Evolutionary conservation across 176 grass and related monocot species (phyloP).

Genomic region (Phyllostachys edulis): DNA sequence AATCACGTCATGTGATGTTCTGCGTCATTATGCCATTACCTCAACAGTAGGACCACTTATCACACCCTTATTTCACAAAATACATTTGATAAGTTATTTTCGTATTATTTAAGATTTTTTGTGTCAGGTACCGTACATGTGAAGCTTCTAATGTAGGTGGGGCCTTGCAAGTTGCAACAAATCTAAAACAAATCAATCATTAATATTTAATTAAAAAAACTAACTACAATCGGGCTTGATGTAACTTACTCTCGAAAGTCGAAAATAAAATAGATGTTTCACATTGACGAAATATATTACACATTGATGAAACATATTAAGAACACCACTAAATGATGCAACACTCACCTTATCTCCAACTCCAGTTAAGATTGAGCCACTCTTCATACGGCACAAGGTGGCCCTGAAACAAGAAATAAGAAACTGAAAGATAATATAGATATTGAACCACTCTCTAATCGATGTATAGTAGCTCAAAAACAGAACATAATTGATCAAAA

Average conservation of each 20-base stretch:
- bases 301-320: constrained; percentile 8
- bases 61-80: background rate
- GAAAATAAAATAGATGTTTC: background rate
- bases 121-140: background rate
- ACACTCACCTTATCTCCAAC: constrained; percentile 73
- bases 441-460: background rate
- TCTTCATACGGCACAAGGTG: constrained; percentile 76
- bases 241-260: background rate
- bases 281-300: background rate
- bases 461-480: background rate
- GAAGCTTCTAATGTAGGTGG: background rate
- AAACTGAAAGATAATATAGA: background rate
- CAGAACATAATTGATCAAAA: background rate
- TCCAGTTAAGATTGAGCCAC: constrained; percentile 76
- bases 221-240: background rate
- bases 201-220: background rate
- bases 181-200: background rate
- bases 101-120: background rate
- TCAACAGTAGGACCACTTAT: background rate
- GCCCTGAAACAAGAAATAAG: constrained; percentile 51
- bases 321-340: constrained; percentile 11
- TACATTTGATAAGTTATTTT: background rate
- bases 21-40: background rate
- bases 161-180: background rate
- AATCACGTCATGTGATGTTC: background rate